Conservation (phyloP, 768 basidiomycete species). For the Leccinum longicurvipes region DNA sequence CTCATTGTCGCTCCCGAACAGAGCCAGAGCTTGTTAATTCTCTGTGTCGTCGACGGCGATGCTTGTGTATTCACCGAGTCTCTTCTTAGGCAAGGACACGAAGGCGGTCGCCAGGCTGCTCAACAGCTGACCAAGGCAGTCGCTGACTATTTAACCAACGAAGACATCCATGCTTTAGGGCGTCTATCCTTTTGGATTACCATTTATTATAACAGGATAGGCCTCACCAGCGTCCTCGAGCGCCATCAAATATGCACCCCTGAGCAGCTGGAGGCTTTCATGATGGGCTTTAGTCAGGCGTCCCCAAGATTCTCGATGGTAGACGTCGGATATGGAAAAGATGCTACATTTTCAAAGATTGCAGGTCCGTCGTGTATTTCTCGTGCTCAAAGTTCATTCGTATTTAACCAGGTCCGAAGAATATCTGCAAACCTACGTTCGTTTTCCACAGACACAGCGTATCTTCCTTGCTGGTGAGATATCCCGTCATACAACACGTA, state of each 20-base stretch:
- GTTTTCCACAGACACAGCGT: constrained; percentile 71
- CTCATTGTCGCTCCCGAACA: constrained; percentile 25
- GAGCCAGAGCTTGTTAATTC: constrained; percentile 65
- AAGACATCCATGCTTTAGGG: constrained; percentile 58
- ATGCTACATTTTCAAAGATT: constrained; percentile 63
- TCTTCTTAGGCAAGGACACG: constrained; percentile 58
- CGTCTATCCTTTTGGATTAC: constrained; percentile 75
- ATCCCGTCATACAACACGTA: background rate
- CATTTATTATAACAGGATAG: constrained; percentile 64
- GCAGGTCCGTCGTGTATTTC: constrained; percentile 44
- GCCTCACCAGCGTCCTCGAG: constrained; percentile 49
- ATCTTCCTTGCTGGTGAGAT: constrained; percentile 67
- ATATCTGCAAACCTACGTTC: constrained; percentile 65
- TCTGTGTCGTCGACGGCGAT: constrained; percentile 75
- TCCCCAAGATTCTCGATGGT: constrained; percentile 68
- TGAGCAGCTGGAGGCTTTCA: constrained; percentile 69
- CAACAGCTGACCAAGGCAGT: constrained; percentile 66
- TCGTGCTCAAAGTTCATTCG: background rate
- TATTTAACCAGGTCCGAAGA: constrained; percentile 39
- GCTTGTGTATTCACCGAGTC: constrained; percentile 61
- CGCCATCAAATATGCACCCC: constrained; percentile 53
- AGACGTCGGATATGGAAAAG: constrained; percentile 65
- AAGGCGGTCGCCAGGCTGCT: constrained; percentile 59
- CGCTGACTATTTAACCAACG: constrained; percentile 61
- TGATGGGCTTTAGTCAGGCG: constrained; percentile 68